Evolutionary conservation across 805 yeast species (phyloP), one percentile per base, ranked within the genome.

Genomic region (Blastobotrys chiropterorum): DNA sequence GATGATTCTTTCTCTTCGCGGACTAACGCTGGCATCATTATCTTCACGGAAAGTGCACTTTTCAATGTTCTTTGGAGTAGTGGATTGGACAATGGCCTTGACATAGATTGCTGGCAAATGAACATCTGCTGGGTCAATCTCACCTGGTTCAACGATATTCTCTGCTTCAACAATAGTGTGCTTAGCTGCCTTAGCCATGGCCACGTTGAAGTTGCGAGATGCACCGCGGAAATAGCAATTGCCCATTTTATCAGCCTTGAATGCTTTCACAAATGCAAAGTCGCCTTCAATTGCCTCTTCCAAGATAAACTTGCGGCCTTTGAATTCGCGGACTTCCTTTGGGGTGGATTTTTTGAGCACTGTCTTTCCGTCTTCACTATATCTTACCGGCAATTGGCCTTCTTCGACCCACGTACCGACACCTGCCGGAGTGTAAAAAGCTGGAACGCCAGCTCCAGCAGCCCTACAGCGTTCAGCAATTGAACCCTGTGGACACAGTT

Each of bases 401-500:
- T 72, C 67, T 57, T 76, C 76, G 15, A 76, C 65, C 76, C 77
- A 74, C 14, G 80, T 76, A 34, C 72, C 72, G n/a, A 68, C 77
- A 16, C 80, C 81, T 0, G 81, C 72, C 1, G 78, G 72, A 6
- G 79, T 71, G 59, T 67, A 76, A 53, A 72, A 75, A 0, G 79
- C 80, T 1, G 80, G 80, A 15, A 74, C 65, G 7, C 80, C 79
- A 2, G 78, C 68, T 6, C 70, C 77, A 11, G 74, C 79, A 13
- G 80, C 79, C 26, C 79, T 64, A 19, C 70, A 66, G 45, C 75
- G 65, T 57, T 76, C 81, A 11, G 79, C 80, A 21, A 76, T 60
- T 14, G 76, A 73, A 2, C 81, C 81, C 56, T 76, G 81, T 2
- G 81, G 81, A 15, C 74, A 70, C 46, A 76, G 63, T 56, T 76